Evolutionary conservation across 1,139 yeast species (phyloP).

Genomic region (Yarrowia galli): DNA sequence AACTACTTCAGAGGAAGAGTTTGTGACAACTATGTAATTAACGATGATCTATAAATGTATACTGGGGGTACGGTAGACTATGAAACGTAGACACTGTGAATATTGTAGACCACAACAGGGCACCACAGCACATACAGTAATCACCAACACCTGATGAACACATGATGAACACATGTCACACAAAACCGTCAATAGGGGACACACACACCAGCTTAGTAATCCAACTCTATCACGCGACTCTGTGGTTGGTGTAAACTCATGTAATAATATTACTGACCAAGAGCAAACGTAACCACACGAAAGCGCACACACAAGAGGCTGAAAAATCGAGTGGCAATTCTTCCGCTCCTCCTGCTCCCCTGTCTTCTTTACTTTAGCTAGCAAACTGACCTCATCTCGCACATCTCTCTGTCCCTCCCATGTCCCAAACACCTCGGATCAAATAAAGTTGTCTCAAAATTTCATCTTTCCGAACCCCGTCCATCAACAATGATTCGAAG

Average conservation of each 20-base stretch:
- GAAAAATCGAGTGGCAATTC: too few relatives aligned
- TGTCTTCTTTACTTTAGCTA: too few relatives aligned
- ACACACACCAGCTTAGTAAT: background rate
- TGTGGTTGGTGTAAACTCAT: background rate
- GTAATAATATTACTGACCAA: background rate
- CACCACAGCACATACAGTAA: too few relatives aligned
- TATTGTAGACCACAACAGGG: background rate
- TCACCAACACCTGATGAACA: too few relatives aligned
- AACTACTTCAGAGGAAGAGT: slow-evolving; percentile 1
- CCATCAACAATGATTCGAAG: slow-evolving; percentile 36
- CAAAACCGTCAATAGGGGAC: too few relatives aligned
- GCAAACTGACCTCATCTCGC: too few relatives aligned
- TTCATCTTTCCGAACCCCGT: slow-evolving; percentile 18
- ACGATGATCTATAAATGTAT: background rate
- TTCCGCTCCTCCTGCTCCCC: too few relatives aligned
- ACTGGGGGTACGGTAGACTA: too few relatives aligned
- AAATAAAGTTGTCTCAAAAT: slow-evolving; percentile 29
- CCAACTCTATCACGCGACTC: slow-evolving; percentile 6
- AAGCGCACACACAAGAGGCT: too few relatives aligned
- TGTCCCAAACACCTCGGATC: background rate
- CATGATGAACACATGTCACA: too few relatives aligned
- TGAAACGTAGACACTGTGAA: too few relatives aligned
- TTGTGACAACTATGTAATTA: slow-evolving; percentile 10
- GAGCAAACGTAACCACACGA: background rate
- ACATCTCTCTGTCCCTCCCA: background rate